These are phyloP conservation scores for Microdochium nivale DNA, from an alignment of 2,329 filamentous ascomycete species.

Conservation along the genomic window DNA sequence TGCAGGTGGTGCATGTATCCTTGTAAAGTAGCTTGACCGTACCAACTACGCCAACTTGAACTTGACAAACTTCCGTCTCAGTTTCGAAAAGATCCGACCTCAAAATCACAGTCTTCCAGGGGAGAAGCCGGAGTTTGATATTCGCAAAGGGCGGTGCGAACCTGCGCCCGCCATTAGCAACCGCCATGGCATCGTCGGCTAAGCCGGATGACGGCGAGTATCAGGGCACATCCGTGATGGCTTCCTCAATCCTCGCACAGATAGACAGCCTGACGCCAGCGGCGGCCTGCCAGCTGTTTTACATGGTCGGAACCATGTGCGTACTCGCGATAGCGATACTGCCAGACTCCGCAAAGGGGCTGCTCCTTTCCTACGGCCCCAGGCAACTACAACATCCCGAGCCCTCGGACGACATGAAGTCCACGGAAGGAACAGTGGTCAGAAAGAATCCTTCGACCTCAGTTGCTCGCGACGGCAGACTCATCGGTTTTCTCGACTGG, in stretches of 20 bases:
- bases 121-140: too few species aligned
- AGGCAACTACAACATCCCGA: neutral
- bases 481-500: constrained; percentile 20
- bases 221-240: too few species aligned
- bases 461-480: constrained; percentile 1
- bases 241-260: neutral
- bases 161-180: too few species aligned
- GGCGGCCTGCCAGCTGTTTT: neutral
- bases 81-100: too few species aligned
- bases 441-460: neutral
- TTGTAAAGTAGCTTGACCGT: too few species aligned
- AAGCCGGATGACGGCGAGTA: too few species aligned
- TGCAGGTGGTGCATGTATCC: too few species aligned
- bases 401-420: neutral
- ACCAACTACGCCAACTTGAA: too few species aligned
- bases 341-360: neutral
- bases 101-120: too few species aligned
- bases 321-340: neutral
- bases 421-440: neutral
- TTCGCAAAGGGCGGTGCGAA: too few species aligned
- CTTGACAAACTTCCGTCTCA: too few species aligned
- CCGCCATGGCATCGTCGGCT: too few species aligned
- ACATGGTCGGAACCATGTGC: neutral
- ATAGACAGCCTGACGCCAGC: neutral
- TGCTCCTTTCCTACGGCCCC: neutral